Evolutionary conservation across 164 flowering plant species (phyloP).

Genomic region (Aristolochia contorta): DNA sequence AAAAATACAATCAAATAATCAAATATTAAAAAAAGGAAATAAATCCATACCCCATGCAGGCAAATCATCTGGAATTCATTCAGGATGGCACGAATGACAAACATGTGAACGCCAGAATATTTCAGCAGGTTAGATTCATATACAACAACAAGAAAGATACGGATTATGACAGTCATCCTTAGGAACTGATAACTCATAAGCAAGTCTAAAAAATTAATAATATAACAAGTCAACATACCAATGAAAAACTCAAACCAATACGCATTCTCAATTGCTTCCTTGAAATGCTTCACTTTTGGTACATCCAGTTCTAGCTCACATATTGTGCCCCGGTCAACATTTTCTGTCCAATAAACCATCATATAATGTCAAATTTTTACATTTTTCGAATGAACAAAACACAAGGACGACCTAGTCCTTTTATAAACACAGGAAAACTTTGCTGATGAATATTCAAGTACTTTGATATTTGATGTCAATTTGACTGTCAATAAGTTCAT

Average conservation of each 20-base stretch:
- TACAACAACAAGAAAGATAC: not conserved
- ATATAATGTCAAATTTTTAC: too few relatives aligned
- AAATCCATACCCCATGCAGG: conserved; percentile 85
- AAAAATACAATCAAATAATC: not conserved
- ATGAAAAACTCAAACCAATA: conserved; percentile 98
- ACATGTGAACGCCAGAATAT: conserved; percentile 7
- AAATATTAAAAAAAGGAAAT: not conserved
- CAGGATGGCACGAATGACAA: conserved; percentile 9
- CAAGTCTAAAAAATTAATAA: too few relatives aligned
- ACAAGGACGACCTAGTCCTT: too few relatives aligned
- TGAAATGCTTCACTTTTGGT: conserved; percentile 74
- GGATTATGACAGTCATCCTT: too few relatives aligned
- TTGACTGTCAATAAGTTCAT: conserved; percentile 94
- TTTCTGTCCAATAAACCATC: conserved; percentile 35
- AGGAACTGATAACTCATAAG: too few relatives aligned
- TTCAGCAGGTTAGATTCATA: not conserved
- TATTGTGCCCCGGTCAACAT: conserved; percentile 56
- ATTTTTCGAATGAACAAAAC: too few relatives aligned
- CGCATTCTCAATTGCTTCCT: conserved; percentile 84
- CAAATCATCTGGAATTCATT: conserved; percentile 66
- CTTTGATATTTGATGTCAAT: conserved; percentile 74
- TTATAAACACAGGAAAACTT: not conserved
- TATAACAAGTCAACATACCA: conserved; percentile 43
- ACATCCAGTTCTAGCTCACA: conserved; percentile 74
- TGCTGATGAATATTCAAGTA: conserved; percentile 23